These are phyloP conservation scores for Xerocomus potaroensis DNA, from an alignment of 768 basidiomycete genomes.

Conservation along the genomic window DNA sequence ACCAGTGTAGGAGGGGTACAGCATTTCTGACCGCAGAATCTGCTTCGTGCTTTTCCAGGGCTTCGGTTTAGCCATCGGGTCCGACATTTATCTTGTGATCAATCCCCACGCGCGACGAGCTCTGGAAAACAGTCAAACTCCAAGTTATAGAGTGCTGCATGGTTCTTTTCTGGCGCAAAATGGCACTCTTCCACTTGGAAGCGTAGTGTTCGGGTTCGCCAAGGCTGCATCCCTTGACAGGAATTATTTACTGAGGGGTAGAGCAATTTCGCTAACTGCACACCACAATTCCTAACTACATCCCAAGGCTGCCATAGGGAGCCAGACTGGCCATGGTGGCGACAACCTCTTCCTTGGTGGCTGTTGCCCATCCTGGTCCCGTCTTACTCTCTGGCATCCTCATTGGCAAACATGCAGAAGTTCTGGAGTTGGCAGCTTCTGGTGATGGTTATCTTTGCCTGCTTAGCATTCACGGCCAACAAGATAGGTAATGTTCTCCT, in stretches of 20 bases:
- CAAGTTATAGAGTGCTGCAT: constrained; percentile 45
- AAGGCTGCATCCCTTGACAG: constrained; percentile 30
- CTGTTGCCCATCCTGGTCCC: constrained; percentile 74
- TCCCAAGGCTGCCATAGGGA: constrained; percentile 68
- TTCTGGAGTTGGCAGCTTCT: constrained; percentile 65
- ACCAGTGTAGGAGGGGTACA: background rate
- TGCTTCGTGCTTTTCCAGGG: constrained; percentile 61
- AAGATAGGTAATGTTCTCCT: constrained; percentile 56
- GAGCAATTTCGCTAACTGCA: background rate
- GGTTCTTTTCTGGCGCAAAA: constrained; percentile 51
- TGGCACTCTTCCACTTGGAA: constrained; percentile 37
- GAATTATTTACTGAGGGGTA: constrained; percentile 31
- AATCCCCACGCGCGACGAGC: constrained; percentile 50
- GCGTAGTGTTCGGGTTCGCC: constrained; percentile 47
- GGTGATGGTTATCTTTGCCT: constrained; percentile 81
- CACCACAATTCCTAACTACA: constrained; percentile 28
- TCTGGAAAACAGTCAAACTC: constrained; percentile 28
- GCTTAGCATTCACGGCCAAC: constrained; percentile 69
- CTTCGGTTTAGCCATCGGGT: constrained; percentile 80
- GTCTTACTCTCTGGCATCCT: constrained; percentile 67
- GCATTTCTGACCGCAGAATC: constrained; percentile 4
- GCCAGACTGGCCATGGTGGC: constrained; percentile 71
- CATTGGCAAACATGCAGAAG: constrained; percentile 72
- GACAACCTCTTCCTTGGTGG: constrained; percentile 80
- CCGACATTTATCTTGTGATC: constrained; percentile 72